Conservation (phyloP, 164 flowering plant species). For the Vitis rupestris region DNA sequence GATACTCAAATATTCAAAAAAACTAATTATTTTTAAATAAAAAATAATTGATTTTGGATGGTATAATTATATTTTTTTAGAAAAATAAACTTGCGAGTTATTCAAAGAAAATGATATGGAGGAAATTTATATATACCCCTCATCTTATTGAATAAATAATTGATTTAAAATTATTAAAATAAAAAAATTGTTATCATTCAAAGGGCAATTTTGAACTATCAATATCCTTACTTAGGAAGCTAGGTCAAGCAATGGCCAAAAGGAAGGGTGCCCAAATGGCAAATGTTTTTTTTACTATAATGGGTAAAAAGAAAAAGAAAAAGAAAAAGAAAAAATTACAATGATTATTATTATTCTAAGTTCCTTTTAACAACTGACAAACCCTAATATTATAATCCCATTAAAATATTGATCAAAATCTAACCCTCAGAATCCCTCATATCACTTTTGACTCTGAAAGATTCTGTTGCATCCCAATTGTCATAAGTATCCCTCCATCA, state of each 20-base stretch:
- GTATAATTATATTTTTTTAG: no score
- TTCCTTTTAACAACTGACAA: conserved; percentile 20
- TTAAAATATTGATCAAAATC: conserved; percentile 29
- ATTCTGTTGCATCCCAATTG: conserved; percentile 17
- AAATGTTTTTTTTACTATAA: neutral
- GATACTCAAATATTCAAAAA: no score
- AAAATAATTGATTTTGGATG: no score
- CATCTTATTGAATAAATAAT: no score
- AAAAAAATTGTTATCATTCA: neutral
- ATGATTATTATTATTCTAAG: conserved; percentile 7
- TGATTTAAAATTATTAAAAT: no score
- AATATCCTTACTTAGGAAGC: neutral
- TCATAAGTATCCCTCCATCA: neutral
- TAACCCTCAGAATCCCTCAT: conserved; percentile 8
- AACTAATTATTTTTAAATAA: no score
- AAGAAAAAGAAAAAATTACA: no score
- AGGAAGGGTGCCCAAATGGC: neutral
- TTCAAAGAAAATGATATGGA: no score
- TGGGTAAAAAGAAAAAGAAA: neutral
- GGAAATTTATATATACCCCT: no score
- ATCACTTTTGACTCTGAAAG: conserved; percentile 40
- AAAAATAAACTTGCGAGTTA: no score
- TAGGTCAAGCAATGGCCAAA: neutral
- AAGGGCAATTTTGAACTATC: conserved; percentile 1
- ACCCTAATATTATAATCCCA: neutral